A percentile compares a stretch with the other conserved stretches of the same genome.
Evolutionary conservation across 148 eudicot genomes (phyloP).

Genomic region (Suaeda aralocaspica): DNA sequence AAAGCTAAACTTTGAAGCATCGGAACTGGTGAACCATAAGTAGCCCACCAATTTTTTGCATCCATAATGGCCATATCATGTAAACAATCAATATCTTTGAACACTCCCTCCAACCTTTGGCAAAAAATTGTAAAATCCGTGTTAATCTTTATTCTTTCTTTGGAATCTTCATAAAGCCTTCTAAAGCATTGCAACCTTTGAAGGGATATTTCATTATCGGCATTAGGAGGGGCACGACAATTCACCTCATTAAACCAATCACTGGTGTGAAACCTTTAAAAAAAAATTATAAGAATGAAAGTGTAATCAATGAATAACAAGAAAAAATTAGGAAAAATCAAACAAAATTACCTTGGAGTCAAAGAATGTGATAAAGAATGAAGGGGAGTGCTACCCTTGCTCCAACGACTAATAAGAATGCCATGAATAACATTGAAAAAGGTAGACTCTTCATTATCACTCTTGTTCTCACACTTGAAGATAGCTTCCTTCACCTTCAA

Average conservation of each 20-base stretch:
- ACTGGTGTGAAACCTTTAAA: slow-evolving; percentile 2
- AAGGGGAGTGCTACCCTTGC: not conserved
- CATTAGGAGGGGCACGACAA: not conserved
- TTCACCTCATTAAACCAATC: slow-evolving; percentile 1
- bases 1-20: slow-evolving; percentile 19
- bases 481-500: slow-evolving; percentile 5
- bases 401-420: slow-evolving; percentile 3
- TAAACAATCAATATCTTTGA: not conserved
- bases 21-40: slow-evolving; percentile 6
- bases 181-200: no score
- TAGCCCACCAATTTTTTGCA: slow-evolving; percentile 16
- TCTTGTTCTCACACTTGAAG: not conserved
- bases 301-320: no score
- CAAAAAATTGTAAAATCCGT: slow-evolving; percentile 2
- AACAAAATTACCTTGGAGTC: slow-evolving; percentile 3
- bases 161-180: not conserved
- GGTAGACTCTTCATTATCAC: not conserved
- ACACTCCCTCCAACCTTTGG: not conserved
- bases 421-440: not conserved
- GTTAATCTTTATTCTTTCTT: not conserved
- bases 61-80: not conserved
- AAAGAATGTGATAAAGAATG: slow-evolving; percentile 5
- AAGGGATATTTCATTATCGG: not conserved
- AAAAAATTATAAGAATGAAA: no score
- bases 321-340: no score